Evolutionary conservation across 2,329 filamentous ascomycete species (phyloP).

Genomic region (Knoxdaviesia proteae): DNA sequence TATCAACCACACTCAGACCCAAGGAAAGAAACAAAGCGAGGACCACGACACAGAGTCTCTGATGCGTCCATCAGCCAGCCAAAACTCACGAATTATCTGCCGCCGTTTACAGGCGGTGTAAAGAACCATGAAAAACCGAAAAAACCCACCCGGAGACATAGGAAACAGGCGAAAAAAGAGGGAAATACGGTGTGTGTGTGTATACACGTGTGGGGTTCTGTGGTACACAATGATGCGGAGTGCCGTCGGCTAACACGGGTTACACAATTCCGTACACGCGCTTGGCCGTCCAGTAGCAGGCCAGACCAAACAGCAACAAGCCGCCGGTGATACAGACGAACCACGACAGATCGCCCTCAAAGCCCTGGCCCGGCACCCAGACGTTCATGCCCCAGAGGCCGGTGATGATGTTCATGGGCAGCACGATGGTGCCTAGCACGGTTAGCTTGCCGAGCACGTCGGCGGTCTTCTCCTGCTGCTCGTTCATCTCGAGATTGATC

Average conservation of each 20-base stretch:
- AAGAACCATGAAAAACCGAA: neutral
- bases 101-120: no score
- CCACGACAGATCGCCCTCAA: conserved; percentile 55
- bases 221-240: no score
- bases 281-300: conserved; percentile 67
- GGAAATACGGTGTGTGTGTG: no score
- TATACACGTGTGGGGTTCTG: no score
- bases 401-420: conserved; percentile 98
- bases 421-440: conserved; percentile 85
- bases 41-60: no score
- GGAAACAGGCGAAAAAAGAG: no score
- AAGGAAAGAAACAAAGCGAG: no score
- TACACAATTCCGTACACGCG: conserved; percentile 63
- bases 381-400: conserved; percentile 99
- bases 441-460: conserved; percentile 90
- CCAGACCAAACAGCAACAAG: conserved; percentile 56
- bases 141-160: neutral
- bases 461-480: conserved; percentile 85
- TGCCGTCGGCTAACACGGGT: neutral
- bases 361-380: conserved; percentile 78
- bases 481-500: conserved; percentile 98
- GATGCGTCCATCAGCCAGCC: no score
- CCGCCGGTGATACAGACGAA: conserved; percentile 58
- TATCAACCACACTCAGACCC: no score
- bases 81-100: no score